These are phyloP conservation scores for Cystoisospora suis DNA, from an alignment of 169 alveolate species.

Conservation along the genomic window DNA sequence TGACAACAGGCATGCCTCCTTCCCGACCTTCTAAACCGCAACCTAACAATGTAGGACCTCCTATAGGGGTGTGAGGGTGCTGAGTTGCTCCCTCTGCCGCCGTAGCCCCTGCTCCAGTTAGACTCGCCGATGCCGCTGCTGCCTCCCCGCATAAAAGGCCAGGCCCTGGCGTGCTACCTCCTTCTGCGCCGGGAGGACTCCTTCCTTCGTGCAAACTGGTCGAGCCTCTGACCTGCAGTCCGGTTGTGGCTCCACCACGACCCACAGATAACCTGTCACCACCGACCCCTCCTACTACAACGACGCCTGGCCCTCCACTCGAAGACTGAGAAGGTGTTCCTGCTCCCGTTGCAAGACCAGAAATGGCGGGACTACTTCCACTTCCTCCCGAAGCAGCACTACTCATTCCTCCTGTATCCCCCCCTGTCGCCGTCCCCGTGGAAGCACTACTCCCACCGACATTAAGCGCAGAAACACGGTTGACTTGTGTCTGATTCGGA, in stretches of 20 bases:
- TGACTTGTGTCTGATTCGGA: too few species aligned
- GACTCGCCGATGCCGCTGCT: background rate
- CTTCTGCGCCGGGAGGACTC: background rate
- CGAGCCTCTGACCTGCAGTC: background rate
- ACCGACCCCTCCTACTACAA: background rate
- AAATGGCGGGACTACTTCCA: background rate
- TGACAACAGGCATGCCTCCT: too few species aligned
- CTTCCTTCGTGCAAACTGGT: background rate
- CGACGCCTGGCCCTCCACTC: too few species aligned
- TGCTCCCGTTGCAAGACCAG: background rate
- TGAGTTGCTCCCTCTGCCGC: background rate
- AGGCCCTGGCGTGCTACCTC: background rate
- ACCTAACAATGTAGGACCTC: slow-evolving; percentile 3
- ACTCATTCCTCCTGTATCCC: background rate
- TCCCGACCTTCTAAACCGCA: background rate
- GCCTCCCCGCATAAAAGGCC: background rate
- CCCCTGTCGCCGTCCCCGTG: background rate
- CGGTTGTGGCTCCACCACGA: background rate
- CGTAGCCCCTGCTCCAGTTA: background rate
- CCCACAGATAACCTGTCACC: background rate
- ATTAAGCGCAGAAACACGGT: too few species aligned
- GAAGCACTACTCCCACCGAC: background rate
- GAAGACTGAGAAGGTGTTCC: too few species aligned
- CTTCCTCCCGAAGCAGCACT: background rate
- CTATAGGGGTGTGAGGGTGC: too few species aligned